phyloP scores from a whole-genome alignment of 495 filamentous ascomycete genomes.

The Neurospora tetrasperma region DNA sequence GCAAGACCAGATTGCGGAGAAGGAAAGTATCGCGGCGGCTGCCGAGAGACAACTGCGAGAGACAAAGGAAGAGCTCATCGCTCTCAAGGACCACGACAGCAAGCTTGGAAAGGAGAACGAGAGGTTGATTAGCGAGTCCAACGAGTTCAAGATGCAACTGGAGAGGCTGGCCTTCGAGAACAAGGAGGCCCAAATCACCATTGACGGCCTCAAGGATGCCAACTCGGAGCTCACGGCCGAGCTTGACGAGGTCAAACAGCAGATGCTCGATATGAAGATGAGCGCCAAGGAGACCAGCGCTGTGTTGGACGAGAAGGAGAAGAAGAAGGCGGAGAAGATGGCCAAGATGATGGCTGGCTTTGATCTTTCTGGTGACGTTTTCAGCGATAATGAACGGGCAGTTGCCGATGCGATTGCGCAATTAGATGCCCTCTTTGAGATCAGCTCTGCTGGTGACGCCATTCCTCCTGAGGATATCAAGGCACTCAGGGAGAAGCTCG shows the following conservation, averaged over 20 bases:
- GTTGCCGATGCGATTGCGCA: conserved; percentile 73
- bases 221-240: conserved; percentile 86
- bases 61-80: conserved; percentile 70
- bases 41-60: conserved; percentile 71
- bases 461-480: conserved; percentile 73
- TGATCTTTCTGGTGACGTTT: conserved; percentile 78
- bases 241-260: conserved; percentile 91
- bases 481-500: conserved; percentile 61
- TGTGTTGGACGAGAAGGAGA: conserved; percentile 88
- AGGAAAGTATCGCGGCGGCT: conserved; percentile 67
- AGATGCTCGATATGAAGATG: conserved; percentile 92
- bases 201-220: conserved; percentile 93
- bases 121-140: conserved; percentile 67
- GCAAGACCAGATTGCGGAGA: conserved; percentile 91
- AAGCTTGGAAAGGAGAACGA: conserved; percentile 83
- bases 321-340: conserved; percentile 97
- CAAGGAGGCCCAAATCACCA: conserved; percentile 89
- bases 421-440: conserved; percentile 66
- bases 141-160: conserved; percentile 89
- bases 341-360: conserved; percentile 99
- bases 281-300: conserved; percentile 84
- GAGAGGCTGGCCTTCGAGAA: conserved; percentile 91
- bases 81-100: conserved; percentile 70
- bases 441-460: conserved; percentile 62
- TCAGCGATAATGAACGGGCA: conserved; percentile 80